A percentile compares a stretch with the other conserved stretches of the same genome.
Conservation (phyloP, 108 stramenopile genomes). For the Nitzschia sp. region DNA sequence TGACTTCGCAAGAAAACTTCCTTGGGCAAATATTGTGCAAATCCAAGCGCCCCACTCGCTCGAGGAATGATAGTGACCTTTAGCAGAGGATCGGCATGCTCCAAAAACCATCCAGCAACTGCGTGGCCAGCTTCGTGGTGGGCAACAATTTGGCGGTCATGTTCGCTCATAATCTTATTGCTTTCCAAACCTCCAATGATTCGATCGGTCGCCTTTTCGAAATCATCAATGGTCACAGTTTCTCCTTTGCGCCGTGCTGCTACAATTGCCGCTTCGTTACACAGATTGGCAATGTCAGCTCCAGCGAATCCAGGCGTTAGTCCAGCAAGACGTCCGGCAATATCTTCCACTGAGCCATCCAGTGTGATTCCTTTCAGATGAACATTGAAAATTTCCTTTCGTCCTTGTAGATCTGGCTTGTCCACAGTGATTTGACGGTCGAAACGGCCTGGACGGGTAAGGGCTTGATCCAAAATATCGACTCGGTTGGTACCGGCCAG, state of each 20-base stretch:
- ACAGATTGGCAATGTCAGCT: conserved; percentile 97
- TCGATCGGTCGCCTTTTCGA: conserved; percentile 93
- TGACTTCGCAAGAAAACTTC: conserved; percentile 82
- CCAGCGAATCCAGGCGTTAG: conserved; percentile 95
- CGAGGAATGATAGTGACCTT: conserved; percentile 98
- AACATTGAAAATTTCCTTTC: conserved; percentile 91
- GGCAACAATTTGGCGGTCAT: conserved; percentile 91
- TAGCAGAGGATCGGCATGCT: conserved; percentile 94
- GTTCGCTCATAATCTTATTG: conserved; percentile 89
- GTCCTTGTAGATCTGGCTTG: conserved; percentile 90
- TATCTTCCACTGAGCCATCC: conserved; percentile 60
- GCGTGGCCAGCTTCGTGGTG: conserved; percentile 99
- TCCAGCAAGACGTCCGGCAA: conserved; percentile 87
- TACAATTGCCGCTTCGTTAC: conserved; percentile 97
- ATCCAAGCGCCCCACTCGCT: conserved; percentile 90
- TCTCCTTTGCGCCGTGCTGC: conserved; percentile 92
- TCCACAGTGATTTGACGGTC: conserved; percentile 95
- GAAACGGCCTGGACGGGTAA: conserved; percentile 92
- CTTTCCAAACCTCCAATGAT: conserved; percentile 96
- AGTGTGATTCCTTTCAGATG: conserved; percentile 86
- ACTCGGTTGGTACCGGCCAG: conserved; percentile 94
- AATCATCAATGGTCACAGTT: conserved; percentile 83
- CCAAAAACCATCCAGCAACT: conserved; percentile 93
- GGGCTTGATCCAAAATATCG: conserved; percentile 91
- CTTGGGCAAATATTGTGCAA: conserved; percentile 96